A percentile compares a stretch with the other conserved stretches of the same genome.
Evolutionary conservation across 2,329 filamentous ascomycete species (phyloP).

Genomic region (Eutypa lata): DNA sequence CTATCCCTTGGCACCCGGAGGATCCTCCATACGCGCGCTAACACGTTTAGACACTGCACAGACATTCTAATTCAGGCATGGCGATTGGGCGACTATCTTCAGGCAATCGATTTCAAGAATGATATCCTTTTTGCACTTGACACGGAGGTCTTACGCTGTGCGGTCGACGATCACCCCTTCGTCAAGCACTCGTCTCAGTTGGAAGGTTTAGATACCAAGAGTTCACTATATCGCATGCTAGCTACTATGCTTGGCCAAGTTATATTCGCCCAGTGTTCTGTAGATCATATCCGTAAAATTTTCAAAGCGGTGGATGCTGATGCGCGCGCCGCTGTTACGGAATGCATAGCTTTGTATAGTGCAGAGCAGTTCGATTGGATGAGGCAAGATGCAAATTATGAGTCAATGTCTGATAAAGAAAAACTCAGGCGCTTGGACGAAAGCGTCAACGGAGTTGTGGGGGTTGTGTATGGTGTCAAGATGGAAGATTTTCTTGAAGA

Average conservation of each 20-base stretch:
- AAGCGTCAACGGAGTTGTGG: no score
- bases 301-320: not conserved
- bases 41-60: no score
- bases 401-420: no score
- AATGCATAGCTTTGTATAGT: no score
- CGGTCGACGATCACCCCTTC: not conserved
- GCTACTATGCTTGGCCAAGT: not conserved
- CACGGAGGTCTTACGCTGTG: not conserved
- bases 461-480: no score
- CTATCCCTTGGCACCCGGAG: no score
- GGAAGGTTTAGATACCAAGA: not conserved
- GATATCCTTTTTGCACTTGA: not conserved
- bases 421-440: no score
- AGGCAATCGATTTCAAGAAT: not conserved
- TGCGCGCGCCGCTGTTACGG: not conserved
- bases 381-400: no score
- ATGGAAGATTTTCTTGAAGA: no score
- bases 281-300: not conserved
- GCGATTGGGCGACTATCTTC: not conserved
- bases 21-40: no score
- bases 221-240: not conserved
- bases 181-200: accelerated
- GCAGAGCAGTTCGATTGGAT: no score
- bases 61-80: not conserved
- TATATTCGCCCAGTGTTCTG: not conserved